phyloP scores from a whole-genome alignment of 192 early-diverging fungal species.

The Coemansia sp. region DNA sequence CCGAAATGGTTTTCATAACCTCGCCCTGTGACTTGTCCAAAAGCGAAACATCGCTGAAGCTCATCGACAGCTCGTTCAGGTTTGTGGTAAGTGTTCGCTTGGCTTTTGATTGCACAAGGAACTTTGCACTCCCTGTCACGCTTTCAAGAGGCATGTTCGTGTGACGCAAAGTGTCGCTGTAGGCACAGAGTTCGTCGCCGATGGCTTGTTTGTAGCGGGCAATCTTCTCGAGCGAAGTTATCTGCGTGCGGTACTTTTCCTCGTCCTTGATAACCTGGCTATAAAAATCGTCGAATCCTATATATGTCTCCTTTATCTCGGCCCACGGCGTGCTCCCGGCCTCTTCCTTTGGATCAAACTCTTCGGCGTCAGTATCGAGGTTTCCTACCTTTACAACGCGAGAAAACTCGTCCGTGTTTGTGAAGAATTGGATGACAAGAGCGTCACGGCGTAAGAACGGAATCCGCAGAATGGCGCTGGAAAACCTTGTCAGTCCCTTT shows the following conservation, averaged over 20 bases:
- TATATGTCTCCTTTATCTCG: conserved; percentile 40
- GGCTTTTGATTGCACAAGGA: conserved; percentile 28
- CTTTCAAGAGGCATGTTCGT: conserved; percentile 45
- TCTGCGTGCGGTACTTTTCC: conserved; percentile 53
- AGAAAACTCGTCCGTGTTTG: conserved; percentile 54
- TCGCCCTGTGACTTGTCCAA: conserved; percentile 54
- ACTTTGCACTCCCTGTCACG: conserved; percentile 34
- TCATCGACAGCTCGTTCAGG: conserved; percentile 54
- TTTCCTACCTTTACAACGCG: conserved; percentile 51
- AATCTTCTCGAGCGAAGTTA: conserved; percentile 51
- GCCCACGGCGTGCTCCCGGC: conserved; percentile 29
- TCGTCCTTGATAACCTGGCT: conserved; percentile 43
- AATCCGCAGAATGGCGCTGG: conserved; percentile 49
- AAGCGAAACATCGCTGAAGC: conserved; percentile 47
- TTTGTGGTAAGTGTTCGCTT: conserved; percentile 41
- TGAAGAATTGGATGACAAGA: conserved; percentile 54
- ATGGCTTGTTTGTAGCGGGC: conserved; percentile 54
- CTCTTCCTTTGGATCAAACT: conserved; percentile 45
- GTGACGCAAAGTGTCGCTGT: conserved; percentile 43
- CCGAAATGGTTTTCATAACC: conserved; percentile 51
- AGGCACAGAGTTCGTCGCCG: conserved; percentile 49
- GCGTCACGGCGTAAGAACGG: conserved; percentile 53
- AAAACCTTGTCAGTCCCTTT: conserved; percentile 54
- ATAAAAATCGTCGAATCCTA: conserved; percentile 49
- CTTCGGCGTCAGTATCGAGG: conserved; percentile 49